Evolutionary conservation across 2,329 filamentous ascomycete species (phyloP).

Genomic region (Trichoderma semiorbis): DNA sequence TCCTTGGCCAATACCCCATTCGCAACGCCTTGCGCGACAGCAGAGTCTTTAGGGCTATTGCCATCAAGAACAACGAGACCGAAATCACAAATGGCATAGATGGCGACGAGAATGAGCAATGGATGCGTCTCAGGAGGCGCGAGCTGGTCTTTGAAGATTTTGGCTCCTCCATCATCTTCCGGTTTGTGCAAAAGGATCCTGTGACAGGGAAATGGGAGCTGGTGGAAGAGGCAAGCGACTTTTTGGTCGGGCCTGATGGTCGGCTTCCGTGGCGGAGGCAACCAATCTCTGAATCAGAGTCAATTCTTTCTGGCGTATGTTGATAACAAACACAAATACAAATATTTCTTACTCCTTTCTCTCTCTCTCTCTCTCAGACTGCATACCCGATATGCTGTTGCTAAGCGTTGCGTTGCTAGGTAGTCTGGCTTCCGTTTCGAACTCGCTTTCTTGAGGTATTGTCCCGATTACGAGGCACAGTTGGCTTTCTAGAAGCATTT

Average conservation of each 20-base stretch:
- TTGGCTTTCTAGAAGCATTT: neutral
- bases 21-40: conserved; percentile 44
- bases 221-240: conserved; percentile 37
- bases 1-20: conserved; percentile 40
- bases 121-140: conserved; percentile 36
- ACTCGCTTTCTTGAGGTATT: neutral
- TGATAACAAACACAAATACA: neutral
- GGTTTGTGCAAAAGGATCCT: conserved; percentile 33
- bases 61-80: conserved; percentile 35
- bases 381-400: neutral
- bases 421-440: neutral
- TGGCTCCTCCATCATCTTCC: conserved; percentile 36
- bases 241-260: conserved; percentile 30
- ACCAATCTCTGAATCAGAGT: conserved; percentile 35
- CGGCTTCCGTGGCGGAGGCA: conserved; percentile 34
- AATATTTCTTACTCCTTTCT: neutral
- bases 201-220: conserved; percentile 35
- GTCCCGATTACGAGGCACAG: neutral
- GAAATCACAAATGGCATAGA: conserved; percentile 34
- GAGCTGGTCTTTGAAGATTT: conserved; percentile 40
- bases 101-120: conserved; percentile 36
- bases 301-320: conserved; percentile 31
- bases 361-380: neutral
- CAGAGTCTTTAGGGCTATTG: conserved; percentile 39
- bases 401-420: neutral